phyloP scores from a whole-genome alignment of 2,329 filamentous ascomycete species.

The Graphilbum sp. region DNA sequence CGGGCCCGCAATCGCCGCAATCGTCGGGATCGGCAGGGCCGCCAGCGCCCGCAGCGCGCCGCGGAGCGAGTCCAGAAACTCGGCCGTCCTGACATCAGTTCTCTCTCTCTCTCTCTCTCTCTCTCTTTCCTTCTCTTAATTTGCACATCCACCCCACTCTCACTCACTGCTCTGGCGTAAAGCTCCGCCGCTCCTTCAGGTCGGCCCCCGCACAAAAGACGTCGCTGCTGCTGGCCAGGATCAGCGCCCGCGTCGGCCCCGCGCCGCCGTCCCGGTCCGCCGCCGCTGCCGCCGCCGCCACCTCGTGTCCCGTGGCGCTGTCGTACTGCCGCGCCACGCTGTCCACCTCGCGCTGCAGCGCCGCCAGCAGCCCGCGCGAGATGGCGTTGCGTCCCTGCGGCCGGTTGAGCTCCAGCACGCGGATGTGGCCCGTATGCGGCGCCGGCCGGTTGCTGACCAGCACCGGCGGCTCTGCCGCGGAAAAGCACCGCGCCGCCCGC shows the following conservation, averaged over 20 bases:
- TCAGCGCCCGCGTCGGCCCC: conserved; percentile 65
- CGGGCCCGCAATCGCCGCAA: conserved; percentile 69
- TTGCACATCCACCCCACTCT: too few relatives aligned
- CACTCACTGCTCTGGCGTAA: conserved; percentile 63
- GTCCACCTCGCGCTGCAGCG: conserved; percentile 57
- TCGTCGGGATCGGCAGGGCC: conserved; percentile 70
- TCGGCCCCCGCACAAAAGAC: conserved; percentile 91
- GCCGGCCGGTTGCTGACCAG: conserved; percentile 61
- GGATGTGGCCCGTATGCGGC: conserved; percentile 66
- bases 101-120: too few relatives aligned
- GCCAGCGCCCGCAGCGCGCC: conserved; percentile 58
- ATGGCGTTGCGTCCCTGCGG: conserved; percentile 81
- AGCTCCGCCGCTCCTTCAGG: conserved; percentile 69
- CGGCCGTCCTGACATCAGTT: conserved; percentile 43
- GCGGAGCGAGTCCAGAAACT: conserved; percentile 66
- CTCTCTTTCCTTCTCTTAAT: too few relatives aligned
- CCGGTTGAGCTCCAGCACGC: conserved; percentile 74
- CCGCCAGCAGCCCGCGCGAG: conserved; percentile 57
- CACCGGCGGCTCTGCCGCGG: conserved; percentile 35
- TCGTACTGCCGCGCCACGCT: conserved; percentile 50
- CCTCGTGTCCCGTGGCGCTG: conserved; percentile 32
- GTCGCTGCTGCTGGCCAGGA: conserved; percentile 75
- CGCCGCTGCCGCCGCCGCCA: conserved; percentile 24
- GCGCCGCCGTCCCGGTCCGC: not conserved
- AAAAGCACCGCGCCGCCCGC: too few relatives aligned